Evolutionary conservation across 768 basidiomycete genomes (phyloP).

Genomic region (Serendipita sp.): DNA sequence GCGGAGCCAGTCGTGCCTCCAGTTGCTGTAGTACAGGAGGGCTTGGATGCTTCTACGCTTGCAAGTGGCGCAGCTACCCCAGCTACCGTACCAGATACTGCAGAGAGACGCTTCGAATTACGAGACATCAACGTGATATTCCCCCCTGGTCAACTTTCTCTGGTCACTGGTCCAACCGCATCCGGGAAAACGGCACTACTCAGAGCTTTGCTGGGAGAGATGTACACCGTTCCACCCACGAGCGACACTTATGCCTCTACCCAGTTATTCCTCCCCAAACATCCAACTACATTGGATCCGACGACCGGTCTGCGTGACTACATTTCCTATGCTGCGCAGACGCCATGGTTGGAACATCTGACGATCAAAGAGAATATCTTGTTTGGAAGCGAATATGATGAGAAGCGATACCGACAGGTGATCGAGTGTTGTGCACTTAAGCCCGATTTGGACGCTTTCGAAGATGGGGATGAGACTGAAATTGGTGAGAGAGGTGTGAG

Average conservation of each 20-base stretch:
- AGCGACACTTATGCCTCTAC: slow-evolving; percentile 37
- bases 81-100: neutral
- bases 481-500: slow-evolving; percentile 38
- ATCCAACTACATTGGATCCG: slow-evolving; percentile 26
- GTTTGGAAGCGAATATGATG: slow-evolving; percentile 32
- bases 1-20: slow-evolving; percentile 9
- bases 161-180: slow-evolving; percentile 67
- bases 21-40: slow-evolving; percentile 14
- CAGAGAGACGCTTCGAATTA: slow-evolving; percentile 46
- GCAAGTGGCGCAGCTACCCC: neutral
- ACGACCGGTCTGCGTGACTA: slow-evolving; percentile 18
- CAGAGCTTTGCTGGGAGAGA: slow-evolving; percentile 22
- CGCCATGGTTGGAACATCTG: slow-evolving; percentile 29
- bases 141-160: slow-evolving; percentile 50
- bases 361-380: slow-evolving; percentile 44
- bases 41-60: neutral
- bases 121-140: slow-evolving; percentile 50
- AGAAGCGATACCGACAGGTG: slow-evolving; percentile 20
- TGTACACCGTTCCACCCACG: slow-evolving; percentile 25
- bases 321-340: slow-evolving; percentile 31
- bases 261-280: slow-evolving; percentile 48
- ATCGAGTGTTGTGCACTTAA: slow-evolving; percentile 26
- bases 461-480: slow-evolving; percentile 24
- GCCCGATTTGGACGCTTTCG: slow-evolving; percentile 26
- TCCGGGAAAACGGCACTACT: slow-evolving; percentile 70